Percentiles rank a stretch among this genome's conserved stretches.
phyloP scores from a whole-genome alignment of 2,329 filamentous ascomycete species.

The Nothopassalora personata region DNA sequence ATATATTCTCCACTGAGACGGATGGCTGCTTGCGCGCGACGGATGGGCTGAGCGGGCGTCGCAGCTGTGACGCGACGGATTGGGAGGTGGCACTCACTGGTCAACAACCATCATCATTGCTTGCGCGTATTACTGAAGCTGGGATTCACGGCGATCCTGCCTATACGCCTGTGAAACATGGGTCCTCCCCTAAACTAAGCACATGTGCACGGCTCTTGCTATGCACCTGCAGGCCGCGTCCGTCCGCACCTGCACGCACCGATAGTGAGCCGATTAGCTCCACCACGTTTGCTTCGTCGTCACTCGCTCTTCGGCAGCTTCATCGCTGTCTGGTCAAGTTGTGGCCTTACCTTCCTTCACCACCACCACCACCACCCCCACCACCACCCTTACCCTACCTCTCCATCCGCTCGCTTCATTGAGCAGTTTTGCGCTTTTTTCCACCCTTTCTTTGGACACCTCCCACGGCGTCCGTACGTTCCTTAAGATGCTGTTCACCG shows the following conservation, averaged over 20 bases:
- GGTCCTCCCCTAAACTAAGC: not conserved
- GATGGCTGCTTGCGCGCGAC: no score
- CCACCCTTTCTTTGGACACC: conserved; percentile 1
- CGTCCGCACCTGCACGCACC: no score
- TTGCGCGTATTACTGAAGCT: no score
- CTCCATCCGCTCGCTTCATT: not conserved
- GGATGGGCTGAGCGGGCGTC: not conserved
- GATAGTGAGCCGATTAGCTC: no score
- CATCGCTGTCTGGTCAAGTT: not conserved
- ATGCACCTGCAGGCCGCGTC: not conserved
- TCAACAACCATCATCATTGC: no score
- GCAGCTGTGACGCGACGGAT: not conserved
- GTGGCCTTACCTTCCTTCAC: not conserved
- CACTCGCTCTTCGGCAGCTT: not conserved
- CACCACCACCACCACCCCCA: not conserved
- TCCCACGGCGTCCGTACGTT: not conserved
- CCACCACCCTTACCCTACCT: not conserved
- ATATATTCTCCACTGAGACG: no score
- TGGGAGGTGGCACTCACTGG: no score
- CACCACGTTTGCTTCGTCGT: no score
- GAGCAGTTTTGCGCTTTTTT: not conserved
- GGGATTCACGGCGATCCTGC: not conserved
- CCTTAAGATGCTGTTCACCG: conserved; percentile 3
- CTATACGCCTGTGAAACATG: not conserved
- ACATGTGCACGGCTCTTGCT: not conserved